Conservation (phyloP, 2,329 filamentous ascomycete genomes). For the Tolypocladium sp. region DNA sequence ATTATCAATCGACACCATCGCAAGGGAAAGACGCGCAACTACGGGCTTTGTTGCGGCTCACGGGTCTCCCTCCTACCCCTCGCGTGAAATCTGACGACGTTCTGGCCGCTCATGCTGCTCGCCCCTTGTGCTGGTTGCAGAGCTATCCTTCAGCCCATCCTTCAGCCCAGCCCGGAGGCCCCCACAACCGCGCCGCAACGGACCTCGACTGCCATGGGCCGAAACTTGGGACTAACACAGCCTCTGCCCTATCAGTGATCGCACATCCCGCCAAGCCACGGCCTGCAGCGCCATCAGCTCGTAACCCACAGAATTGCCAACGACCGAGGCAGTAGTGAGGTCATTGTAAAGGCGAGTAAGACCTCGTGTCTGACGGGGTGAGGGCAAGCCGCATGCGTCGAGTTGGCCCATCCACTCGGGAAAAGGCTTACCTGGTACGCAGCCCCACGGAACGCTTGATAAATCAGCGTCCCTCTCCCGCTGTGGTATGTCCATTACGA, state of each 20-base stretch:
- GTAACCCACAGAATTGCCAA: not conserved
- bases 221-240: not conserved
- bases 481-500: not conserved
- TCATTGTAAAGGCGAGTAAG: not conserved
- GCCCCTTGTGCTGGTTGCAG: not conserved
- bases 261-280: not conserved
- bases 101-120: not conserved
- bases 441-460: not conserved
- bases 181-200: not conserved
- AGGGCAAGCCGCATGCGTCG: not conserved
- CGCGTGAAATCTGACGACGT: not conserved
- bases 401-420: not conserved
- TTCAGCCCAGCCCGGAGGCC: not conserved
- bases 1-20: not conserved
- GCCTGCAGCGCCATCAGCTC: not conserved
- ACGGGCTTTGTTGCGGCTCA: not conserved
- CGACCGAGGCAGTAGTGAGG: not conserved
- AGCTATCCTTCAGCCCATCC: not conserved
- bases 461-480: not conserved
- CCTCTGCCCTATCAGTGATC: not conserved
- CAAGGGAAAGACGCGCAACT: not conserved
- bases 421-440: not conserved
- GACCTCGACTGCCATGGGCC: not conserved
- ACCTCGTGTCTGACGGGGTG: not conserved
- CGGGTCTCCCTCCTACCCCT: not conserved